These are phyloP conservation scores for Chaetomium globosum DNA, from an alignment of 2,329 filamentous ascomycete species.

Conservation along the genomic window DNA sequence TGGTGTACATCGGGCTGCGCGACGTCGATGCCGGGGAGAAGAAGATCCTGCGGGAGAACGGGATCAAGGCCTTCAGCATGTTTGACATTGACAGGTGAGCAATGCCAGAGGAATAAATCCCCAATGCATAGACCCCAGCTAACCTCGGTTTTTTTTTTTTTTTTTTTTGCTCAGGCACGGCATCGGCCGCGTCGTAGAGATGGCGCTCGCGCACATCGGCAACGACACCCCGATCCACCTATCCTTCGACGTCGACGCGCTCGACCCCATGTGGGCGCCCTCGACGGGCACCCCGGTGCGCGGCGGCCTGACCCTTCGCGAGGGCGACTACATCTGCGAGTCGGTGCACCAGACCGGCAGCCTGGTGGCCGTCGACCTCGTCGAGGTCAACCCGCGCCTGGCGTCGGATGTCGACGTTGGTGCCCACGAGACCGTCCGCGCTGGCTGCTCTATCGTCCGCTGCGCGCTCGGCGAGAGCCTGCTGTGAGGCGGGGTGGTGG, in stretches of 20 bases:
- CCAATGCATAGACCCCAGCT: not conserved
- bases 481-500: constrained; percentile 55
- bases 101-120: not conserved
- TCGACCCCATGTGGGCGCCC: constrained; percentile 95
- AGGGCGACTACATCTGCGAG: constrained; percentile 97
- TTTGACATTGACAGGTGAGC: constrained; percentile 88
- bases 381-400: constrained; percentile 77
- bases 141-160: not conserved
- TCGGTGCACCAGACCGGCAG: constrained; percentile 78
- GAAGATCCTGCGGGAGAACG: constrained; percentile 81
- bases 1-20: constrained; percentile 94
- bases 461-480: constrained; percentile 92
- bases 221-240: constrained; percentile 94
- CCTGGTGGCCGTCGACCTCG: constrained; percentile 77
- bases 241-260: constrained; percentile 93
- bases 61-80: constrained; percentile 97
- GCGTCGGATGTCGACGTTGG: constrained; percentile 63
- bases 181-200: constrained; percentile 94
- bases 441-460: constrained; percentile 86
- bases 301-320: constrained; percentile 87
- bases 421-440: constrained; percentile 82
- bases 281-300: constrained; percentile 94
- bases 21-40: constrained; percentile 96
- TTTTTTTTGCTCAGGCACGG: constrained; percentile 61
- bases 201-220: constrained; percentile 96